Percentiles rank a stretch among this genome's conserved stretches.
These are phyloP conservation scores for Eucalyptus cloeziana DNA, from an alignment of 345 rosid genomes.

Conservation along the genomic window DNA sequence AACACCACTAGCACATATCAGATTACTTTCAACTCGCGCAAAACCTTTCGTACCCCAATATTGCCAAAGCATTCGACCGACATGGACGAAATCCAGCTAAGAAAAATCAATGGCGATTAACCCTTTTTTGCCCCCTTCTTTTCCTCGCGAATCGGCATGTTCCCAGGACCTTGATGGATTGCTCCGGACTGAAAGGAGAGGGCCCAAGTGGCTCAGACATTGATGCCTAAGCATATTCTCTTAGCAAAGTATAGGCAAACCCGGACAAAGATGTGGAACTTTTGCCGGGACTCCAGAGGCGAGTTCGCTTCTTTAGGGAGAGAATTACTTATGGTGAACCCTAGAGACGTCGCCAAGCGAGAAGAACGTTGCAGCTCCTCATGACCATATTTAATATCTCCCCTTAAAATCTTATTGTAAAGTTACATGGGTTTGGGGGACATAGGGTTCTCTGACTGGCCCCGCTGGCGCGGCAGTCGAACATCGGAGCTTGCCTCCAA, in stretches of 20 bases:
- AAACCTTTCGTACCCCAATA: background rate
- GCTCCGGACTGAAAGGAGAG: background rate
- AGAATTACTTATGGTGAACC: background rate
- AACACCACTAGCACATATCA: background rate
- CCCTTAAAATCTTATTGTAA: background rate
- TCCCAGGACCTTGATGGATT: background rate
- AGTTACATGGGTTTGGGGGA: background rate
- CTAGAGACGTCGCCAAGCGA: background rate
- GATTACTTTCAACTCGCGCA: background rate
- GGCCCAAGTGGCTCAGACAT: background rate
- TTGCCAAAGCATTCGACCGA: background rate
- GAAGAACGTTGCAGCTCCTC: background rate
- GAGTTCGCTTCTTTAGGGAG: background rate
- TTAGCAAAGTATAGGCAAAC: background rate
- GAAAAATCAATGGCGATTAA: background rate
- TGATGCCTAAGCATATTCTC: background rate
- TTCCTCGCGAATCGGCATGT: background rate
- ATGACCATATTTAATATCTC: background rate
- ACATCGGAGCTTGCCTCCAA: slow-evolving; percentile 13
- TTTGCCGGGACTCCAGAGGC: background rate
- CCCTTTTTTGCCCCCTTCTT: background rate
- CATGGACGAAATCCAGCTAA: background rate
- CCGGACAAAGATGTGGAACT: background rate
- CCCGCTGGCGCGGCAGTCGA: slow-evolving; percentile 24
- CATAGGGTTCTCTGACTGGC: slow-evolving; percentile 16